These are phyloP conservation scores for Pythium oligandrum DNA, from an alignment of 352 stramenopile species.

Conservation along the genomic window DNA sequence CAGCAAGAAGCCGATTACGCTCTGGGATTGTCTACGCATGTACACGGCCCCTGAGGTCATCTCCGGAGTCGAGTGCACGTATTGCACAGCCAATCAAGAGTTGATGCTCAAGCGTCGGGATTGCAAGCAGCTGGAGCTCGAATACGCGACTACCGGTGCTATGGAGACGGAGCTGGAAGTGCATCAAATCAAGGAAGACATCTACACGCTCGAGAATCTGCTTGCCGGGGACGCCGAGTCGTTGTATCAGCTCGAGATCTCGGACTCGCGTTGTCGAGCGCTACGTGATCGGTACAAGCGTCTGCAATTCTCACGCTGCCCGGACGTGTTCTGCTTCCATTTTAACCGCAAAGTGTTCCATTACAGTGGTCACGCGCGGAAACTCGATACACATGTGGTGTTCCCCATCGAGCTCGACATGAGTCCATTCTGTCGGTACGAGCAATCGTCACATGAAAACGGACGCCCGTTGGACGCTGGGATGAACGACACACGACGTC, in stretches of 20 bases:
- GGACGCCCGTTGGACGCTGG: conserved; percentile 3
- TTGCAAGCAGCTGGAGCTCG: conserved; percentile 13
- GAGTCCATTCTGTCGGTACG: conserved; percentile 65
- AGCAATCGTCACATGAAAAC: conserved; percentile 24
- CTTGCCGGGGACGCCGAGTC: conserved; percentile 20
- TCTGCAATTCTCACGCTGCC: conserved; percentile 73
- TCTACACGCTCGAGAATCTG: conserved; percentile 46
- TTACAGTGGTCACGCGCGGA: conserved; percentile 53
- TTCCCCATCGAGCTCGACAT: conserved; percentile 83
- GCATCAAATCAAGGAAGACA: conserved; percentile 61
- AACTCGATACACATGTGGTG: conserved; percentile 72
- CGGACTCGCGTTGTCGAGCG: conserved; percentile 23
- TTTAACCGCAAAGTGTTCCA: conserved; percentile 87
- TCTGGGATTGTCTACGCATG: conserved; percentile 51
- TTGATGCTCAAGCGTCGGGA: conserved; percentile 30
- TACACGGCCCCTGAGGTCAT: conserved; percentile 73
- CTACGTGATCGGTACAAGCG: conserved; percentile 59
- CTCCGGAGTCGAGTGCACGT: conserved; percentile 68
- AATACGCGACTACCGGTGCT: conserved; percentile 16
- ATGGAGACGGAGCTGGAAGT: conserved; percentile 49
- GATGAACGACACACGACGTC: conserved; percentile 18
- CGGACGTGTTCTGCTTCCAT: conserved; percentile 84
- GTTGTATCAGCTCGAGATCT: conserved; percentile 18
- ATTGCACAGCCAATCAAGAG: conserved; percentile 57
- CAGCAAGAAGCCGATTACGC: conserved; percentile 24